A percentile compares a stretch with the other conserved stretches of the same genome.
Evolutionary conservation across 441 rosid species (phyloP).

Genomic region (Erodium texanum): DNA sequence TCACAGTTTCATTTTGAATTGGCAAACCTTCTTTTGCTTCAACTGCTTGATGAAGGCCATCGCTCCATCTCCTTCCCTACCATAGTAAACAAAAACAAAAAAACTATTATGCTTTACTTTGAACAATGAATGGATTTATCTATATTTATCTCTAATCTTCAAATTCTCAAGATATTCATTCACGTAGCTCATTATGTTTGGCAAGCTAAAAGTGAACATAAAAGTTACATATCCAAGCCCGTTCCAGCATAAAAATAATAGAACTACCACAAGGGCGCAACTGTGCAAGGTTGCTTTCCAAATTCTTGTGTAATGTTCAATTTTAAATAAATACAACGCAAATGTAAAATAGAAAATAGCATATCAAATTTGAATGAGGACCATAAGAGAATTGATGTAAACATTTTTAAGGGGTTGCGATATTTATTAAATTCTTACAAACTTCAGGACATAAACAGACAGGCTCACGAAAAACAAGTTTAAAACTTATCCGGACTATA

Average conservation of each 20-base stretch:
- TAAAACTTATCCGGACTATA: background rate
- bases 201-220: background rate
- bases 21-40: conserved; percentile 97
- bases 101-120: background rate
- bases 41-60: conserved; percentile 99
- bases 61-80: conserved; percentile 98
- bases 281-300: background rate
- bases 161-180: conserved; percentile 1
- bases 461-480: background rate
- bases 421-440: background rate
- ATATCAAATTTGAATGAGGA: background rate
- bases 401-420: background rate
- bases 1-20: conserved; percentile 90
- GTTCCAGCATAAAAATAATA: background rate
- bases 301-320: background rate
- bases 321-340: background rate
- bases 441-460: background rate
- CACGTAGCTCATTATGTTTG: background rate
- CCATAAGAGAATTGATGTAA: background rate
- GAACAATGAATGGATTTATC: background rate
- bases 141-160: conserved; percentile 2
- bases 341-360: background rate
- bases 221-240: background rate
- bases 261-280: background rate
- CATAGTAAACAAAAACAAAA: conserved; percentile 10